Evolutionary conservation across 176 grass and related monocot species (phyloP), one percentile per base, ranked within the genome.

Genomic region (Zoysia pacifica): DNA sequence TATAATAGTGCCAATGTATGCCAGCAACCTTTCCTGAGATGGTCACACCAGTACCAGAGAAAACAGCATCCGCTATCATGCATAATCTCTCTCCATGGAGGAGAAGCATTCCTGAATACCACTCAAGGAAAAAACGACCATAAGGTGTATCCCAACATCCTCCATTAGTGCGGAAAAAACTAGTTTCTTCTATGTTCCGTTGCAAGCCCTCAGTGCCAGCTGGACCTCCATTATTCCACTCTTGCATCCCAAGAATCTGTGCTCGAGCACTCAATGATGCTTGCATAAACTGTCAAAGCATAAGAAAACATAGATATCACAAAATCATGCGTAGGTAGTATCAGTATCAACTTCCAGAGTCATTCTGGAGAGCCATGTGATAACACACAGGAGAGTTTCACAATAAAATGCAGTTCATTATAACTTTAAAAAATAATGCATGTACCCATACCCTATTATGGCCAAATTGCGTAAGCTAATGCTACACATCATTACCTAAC

Each of bases 91-190:
- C 88, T 13, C 88, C 88, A 67, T 94, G 91, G 44, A 86, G 80
- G 46, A 91, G 76, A 59, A 94, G 86, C 88, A 94, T 84, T 46
- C 86, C 88, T 42, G 88, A 91, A 83, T 94, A 94, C 91, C 91
- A 94, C 70, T 94, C 86, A 3, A 94, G 91, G 68, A 94, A 94
- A 83, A 94, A 89, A 2, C 20, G 86, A 19, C 91, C 88, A 68
- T 79, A 89, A 71, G 80, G 72, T 48, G 83, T 86, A 71, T 94
- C 88, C 88, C 91, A 91, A 79, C 86, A 91, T 67, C 86, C 91
- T 88, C 79, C 79, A 69, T 88, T 39, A 48, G 70, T 52, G 5
- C 54, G 86, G 39, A 91, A 94, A 79, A 91, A 90, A 8, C 20
- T 65, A 48, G 83, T 88, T 53, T 86, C 76, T 70, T 91, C 86